Evolutionary conservation across 2,329 filamentous ascomycete species (phyloP), one percentile per base, ranked within the genome.

Genomic region (Uncinocarpus reesii): DNA sequence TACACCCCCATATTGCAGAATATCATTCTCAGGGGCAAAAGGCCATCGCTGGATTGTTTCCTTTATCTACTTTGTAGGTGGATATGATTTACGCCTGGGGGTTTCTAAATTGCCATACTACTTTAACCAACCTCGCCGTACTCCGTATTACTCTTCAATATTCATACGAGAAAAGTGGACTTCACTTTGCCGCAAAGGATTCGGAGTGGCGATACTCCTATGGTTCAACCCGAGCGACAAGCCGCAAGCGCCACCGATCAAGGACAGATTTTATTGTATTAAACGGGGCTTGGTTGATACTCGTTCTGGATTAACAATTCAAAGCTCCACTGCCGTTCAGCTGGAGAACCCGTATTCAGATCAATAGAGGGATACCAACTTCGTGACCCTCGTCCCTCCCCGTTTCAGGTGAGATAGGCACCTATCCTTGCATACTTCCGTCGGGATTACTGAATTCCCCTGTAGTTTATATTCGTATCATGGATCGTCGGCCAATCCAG

Each of bases 1-100:
- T 69, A 2, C 34, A 62, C 4, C 65, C 66, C 2, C 66, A 69
- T 55, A 49, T 65, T 42, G 55, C 56, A 13, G 65, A 68, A 24
- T 62, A 57, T 34, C 49, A 41, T 24, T 16, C 29, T 8, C 21
- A 35, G 13, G 53, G 53, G 15, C 32, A 48, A 16, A 29, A 40
- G 8, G 52, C 41, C 18, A 48, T 55, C 29, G 28, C 34, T 34
- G 42, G 34, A 8, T 20, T 54, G 18, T 55, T 55, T 49, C 53
- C 53, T 11, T 37, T 55, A 24, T 45, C 50, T 36, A 23, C 46
- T 29, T 31, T 41, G 23, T 53, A 48, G 40, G 38, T 16, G 18
- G 15, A 36, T n/a, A 37, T 45, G 2, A 7, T 1, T 24, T 31
- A 13, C n/a, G 10, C 31, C 2, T 26, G 2, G 21, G 15, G 21